A percentile compares a stretch with the other conserved stretches of the same genome.
These are phyloP conservation scores for Purpureocillium takamizusanense DNA, from an alignment of 2,329 filamentous ascomycete genomes.

Conservation along the genomic window DNA sequence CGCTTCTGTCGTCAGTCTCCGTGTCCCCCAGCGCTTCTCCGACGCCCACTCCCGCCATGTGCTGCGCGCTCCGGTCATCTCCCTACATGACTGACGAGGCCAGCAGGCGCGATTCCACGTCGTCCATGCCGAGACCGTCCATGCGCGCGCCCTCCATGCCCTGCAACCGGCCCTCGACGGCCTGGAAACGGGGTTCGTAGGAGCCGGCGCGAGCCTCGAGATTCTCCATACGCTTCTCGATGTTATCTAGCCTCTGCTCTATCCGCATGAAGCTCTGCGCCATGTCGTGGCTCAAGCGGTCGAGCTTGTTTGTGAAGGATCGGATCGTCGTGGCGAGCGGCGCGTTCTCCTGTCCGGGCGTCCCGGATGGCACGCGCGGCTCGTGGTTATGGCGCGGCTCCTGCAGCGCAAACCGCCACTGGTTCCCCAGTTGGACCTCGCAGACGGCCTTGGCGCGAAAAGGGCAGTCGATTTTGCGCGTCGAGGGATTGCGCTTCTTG, in stretches of 20 bases:
- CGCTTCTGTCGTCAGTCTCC: not conserved
- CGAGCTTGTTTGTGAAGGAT: slow-evolving; percentile 50
- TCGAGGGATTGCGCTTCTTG: slow-evolving; percentile 55
- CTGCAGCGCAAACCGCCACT: slow-evolving; percentile 56
- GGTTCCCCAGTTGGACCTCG: slow-evolving; percentile 52
- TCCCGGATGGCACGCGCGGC: slow-evolving; percentile 43
- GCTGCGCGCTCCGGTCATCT: slow-evolving; percentile 2
- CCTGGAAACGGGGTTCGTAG: slow-evolving; percentile 36
- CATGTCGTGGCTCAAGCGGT: slow-evolving; percentile 49
- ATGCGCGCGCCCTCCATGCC: slow-evolving; percentile 32
- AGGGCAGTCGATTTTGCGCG: slow-evolving; percentile 55
- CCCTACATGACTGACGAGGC: slow-evolving; percentile 34
- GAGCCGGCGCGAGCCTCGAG: slow-evolving; percentile 36
- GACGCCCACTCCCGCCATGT: not conserved
- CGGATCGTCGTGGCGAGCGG: slow-evolving; percentile 49
- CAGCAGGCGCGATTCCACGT: slow-evolving; percentile 33
- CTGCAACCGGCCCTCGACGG: slow-evolving; percentile 31
- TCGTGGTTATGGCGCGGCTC: slow-evolving; percentile 54
- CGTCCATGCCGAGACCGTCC: slow-evolving; percentile 34
- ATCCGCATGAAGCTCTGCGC: slow-evolving; percentile 42
- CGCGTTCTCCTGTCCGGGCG: slow-evolving; percentile 47
- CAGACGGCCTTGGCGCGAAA: slow-evolving; percentile 56
- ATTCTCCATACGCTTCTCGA: slow-evolving; percentile 46
- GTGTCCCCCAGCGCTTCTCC: not conserved
- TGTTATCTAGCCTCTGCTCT: slow-evolving; percentile 37